A percentile compares a stretch with the other conserved stretches of the same genome.
Evolutionary conservation across 805 yeast genomes (phyloP).

Genomic region (Lipomyces yamadae): DNA sequence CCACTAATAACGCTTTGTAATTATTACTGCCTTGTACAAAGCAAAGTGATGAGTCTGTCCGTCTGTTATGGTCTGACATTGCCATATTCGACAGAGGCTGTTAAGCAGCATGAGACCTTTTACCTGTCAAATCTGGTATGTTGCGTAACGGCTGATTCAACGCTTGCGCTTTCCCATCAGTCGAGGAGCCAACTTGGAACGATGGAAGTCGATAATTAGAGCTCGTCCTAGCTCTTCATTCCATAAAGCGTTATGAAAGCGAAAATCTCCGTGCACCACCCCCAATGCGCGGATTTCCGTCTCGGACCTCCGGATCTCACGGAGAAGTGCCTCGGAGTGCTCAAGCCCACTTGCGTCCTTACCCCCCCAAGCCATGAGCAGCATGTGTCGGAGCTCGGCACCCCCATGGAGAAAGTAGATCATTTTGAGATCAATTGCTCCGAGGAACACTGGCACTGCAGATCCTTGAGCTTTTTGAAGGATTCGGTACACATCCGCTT

Average conservation of each 20-base stretch:
- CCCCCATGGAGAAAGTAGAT: background rate
- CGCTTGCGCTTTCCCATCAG: background rate
- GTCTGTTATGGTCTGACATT: too few relatives aligned
- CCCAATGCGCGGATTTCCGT: background rate
- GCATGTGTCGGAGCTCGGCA: constrained; percentile 4
- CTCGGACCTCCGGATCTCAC: background rate
- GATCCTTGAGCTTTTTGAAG: background rate
- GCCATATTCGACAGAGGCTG: background rate
- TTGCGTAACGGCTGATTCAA: background rate
- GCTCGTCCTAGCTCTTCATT: background rate
- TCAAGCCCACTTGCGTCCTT: background rate
- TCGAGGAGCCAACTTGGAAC: background rate
- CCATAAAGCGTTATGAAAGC: background rate
- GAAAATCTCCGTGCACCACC: background rate
- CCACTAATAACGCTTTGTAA: too few relatives aligned
- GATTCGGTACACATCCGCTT: background rate
- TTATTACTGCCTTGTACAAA: too few relatives aligned
- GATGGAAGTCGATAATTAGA: background rate
- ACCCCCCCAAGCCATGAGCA: constrained; percentile 3
- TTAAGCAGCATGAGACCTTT: background rate
- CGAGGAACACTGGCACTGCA: constrained; percentile 4
- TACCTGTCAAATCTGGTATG: background rate
- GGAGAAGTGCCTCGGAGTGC: background rate
- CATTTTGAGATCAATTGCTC: background rate
- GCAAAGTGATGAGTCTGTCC: too few relatives aligned